A percentile compares a stretch with the other conserved stretches of the same genome.
Evolutionary conservation across 2,329 filamentous ascomycete genomes (phyloP).

Genomic region (Ascosphaera aggregata): DNA sequence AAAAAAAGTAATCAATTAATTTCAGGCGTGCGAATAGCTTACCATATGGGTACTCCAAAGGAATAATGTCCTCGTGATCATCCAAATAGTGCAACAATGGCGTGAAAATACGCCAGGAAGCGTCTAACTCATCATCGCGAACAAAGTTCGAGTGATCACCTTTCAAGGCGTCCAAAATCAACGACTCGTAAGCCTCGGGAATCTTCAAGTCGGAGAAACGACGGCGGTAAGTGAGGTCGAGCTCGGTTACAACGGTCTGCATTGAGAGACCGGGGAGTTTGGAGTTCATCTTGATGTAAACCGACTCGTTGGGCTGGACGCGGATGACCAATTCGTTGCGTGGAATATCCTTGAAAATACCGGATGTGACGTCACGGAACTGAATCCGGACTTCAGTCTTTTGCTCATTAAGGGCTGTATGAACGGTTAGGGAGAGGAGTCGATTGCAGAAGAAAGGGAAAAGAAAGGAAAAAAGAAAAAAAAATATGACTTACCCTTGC

Average conservation of each 20-base stretch:
- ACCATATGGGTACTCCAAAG: conserved; percentile 99
- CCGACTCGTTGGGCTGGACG: conserved; percentile 97
- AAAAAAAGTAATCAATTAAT: too few relatives aligned
- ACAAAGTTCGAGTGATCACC: conserved; percentile 99
- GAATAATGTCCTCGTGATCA: conserved; percentile 97
- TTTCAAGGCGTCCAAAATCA: conserved; percentile 94
- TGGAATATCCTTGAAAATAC: conserved; percentile 99
- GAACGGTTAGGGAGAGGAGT: not conserved
- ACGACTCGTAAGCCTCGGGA: conserved; percentile 92
- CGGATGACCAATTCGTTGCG: conserved; percentile 98
- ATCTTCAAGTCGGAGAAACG: conserved; percentile 99
- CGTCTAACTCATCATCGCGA: conserved; percentile 86
- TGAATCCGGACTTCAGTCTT: conserved; percentile 99
- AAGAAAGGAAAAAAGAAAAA: not conserved
- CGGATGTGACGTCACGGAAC: conserved; percentile 97
- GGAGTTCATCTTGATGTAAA: conserved; percentile 99
- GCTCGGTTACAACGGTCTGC: conserved; percentile 97
- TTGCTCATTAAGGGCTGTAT: conserved; percentile 78
- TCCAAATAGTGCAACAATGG: conserved; percentile 95
- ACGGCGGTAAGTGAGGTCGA: conserved; percentile 92
- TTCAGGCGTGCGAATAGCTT: too few relatives aligned
- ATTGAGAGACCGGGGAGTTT: conserved; percentile 96
- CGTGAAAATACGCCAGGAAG: conserved; percentile 96
- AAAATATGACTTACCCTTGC: conserved; percentile 35
- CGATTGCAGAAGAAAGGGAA: not conserved